Evolutionary conservation across 305 asterid genomes (phyloP), one percentile per base, ranked within the genome.

Genomic region (Solanum chacoense): DNA sequence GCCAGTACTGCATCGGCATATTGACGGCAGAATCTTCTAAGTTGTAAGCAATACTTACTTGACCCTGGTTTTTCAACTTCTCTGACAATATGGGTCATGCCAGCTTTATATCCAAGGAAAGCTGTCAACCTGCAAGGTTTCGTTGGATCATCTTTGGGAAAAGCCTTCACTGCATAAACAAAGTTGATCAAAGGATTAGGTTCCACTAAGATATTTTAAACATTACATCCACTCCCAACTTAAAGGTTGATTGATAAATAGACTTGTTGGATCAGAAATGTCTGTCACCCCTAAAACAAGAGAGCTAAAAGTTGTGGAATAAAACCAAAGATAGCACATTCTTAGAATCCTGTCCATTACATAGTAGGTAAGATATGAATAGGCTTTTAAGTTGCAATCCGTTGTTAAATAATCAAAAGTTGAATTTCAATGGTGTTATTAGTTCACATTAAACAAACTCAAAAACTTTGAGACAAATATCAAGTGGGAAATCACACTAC

Each of bases 11-110:
- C 16, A 45, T 26, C 12, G 59, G 13, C 59, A 2, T 8, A 1
- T 35, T 14, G 32, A 31, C 38, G n/a, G 13, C 8, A 18, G 75
- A 42, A 69, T 79, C 12, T 24, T 31, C 8, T n/a, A 42, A 24
- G 80, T 16, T 26, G 11, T 80, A 84, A 36, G 31, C 63, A 34
- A 28, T 11, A 94, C 98, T 92, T 83, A 95, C 99, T 95, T 81
- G 98, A 96, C 72, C 99, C 98, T 79, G 98, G 99, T 87, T 96
- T 96, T 40, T 96, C 99, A 83, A 96, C 98, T 28, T 95, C 99
- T 77, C 98, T 93, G 13, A 96, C 97, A 76, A 96, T 94, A 83
- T 95, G 99, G 37, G 99, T 95, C 99, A 96, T 96, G 83, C 99
- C 98, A 88, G 98, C 97, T 90, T 96, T 96, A 90, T 96, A 95